phyloP scores from a whole-genome alignment of 2,329 filamentous ascomycete species.

The Calonectria leucothoes region DNA sequence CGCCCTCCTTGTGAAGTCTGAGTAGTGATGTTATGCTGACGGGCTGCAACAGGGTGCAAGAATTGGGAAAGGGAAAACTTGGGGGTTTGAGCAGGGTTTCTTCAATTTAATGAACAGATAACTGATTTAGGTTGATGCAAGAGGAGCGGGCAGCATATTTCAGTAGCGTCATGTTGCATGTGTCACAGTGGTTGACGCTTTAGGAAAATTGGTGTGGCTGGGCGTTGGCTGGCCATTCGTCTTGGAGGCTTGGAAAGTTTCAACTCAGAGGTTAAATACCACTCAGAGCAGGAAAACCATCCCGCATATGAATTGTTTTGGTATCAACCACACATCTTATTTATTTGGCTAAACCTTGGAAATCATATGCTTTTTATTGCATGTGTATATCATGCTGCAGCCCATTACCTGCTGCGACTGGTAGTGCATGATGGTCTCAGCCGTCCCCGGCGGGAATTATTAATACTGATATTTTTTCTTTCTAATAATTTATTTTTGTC shows the following conservation, averaged over 20 bases:
- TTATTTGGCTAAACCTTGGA: background rate
- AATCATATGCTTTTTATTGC: background rate
- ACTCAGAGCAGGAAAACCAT: background rate
- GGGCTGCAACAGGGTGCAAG: no score
- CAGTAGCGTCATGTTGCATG: background rate
- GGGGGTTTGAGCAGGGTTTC: no score
- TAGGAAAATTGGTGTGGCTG: background rate
- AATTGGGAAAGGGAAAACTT: background rate
- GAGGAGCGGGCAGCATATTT: background rate
- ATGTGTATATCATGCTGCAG: background rate
- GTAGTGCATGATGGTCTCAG: background rate
- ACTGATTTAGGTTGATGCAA: background rate
- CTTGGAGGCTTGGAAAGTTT: background rate
- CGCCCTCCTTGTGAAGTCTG: no score
- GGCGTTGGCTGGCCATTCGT: background rate
- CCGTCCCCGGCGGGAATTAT: background rate
- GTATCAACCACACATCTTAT: background rate
- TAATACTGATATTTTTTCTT: no score
- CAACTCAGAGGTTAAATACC: background rate
- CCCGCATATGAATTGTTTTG: background rate
- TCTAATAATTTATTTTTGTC: background rate
- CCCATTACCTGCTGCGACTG: background rate
- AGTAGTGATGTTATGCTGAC: no score
- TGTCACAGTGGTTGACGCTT: background rate
- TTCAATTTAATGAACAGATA: background rate